Evolutionary conservation across 768 basidiomycete species (phyloP).

Genomic region (Lactarius quietus): DNA sequence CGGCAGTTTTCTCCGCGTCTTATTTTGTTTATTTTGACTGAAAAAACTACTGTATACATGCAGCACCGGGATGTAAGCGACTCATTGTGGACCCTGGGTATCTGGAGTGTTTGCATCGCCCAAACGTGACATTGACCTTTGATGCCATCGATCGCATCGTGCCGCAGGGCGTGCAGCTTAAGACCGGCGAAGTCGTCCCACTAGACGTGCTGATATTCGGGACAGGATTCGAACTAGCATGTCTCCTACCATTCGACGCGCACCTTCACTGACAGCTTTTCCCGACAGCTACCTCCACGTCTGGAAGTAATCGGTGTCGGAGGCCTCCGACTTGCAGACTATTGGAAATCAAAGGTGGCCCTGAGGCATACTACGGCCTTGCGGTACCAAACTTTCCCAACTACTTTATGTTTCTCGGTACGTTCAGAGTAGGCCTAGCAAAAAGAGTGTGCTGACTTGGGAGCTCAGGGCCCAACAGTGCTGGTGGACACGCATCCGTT

Average conservation of each 20-base stretch:
- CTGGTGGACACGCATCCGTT: conserved; percentile 55
- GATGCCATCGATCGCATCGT: conserved; percentile 47
- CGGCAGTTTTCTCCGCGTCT: conserved; percentile 25
- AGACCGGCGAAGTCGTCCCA: conserved; percentile 46
- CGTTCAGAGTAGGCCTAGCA: background rate
- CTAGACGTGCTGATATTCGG: conserved; percentile 57
- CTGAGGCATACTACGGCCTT: conserved; percentile 49
- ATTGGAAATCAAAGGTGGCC: conserved; percentile 47
- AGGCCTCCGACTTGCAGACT: conserved; percentile 42
- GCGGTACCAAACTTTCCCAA: conserved; percentile 26
- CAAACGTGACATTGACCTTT: conserved; percentile 52
- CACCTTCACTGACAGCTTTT: background rate
- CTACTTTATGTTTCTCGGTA: conserved; percentile 25
- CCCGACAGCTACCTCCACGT: conserved; percentile 13
- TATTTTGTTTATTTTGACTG: background rate
- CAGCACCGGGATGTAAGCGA: conserved; percentile 61
- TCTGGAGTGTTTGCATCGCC: conserved; percentile 46
- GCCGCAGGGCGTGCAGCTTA: conserved; percentile 47
- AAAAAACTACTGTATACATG: background rate
- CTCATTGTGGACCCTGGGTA: conserved; percentile 60
- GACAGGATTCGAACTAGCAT: conserved; percentile 51
- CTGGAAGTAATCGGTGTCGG: conserved; percentile 40
- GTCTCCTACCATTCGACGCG: conserved; percentile 22
- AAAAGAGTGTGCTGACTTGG: background rate
- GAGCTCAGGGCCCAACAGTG: conserved; percentile 45